Conservation (phyloP, 768 basidiomycete species). For the Tricholoma matsutake region DNA sequence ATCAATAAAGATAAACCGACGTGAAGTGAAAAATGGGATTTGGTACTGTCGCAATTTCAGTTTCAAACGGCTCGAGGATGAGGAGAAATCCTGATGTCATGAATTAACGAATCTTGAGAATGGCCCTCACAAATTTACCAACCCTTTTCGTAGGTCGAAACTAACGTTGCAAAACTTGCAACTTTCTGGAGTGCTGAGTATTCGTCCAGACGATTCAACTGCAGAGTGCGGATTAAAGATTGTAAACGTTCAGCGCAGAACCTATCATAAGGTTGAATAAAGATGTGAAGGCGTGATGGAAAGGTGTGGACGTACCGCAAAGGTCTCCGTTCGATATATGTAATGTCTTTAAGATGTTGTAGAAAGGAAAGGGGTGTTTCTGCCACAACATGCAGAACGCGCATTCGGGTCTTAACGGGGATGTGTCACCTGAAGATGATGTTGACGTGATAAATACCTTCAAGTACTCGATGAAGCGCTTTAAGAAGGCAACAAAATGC, state of each 20-base stretch:
- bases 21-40: conserved; percentile 99
- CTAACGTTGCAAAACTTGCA: conserved; percentile 92
- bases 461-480: conserved; percentile 97
- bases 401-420: conserved; percentile 82
- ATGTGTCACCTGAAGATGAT: not conserved
- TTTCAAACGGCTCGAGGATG: conserved; percentile 97
- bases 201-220: conserved; percentile 88
- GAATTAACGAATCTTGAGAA: conserved; percentile 1
- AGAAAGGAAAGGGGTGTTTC: conserved; percentile 97
- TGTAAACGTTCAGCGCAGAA: conserved; percentile 97
- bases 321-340: conserved; percentile 94
- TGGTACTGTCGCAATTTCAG: conserved; percentile 96
- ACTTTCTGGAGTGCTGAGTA: conserved; percentile 91
- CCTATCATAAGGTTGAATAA: conserved; percentile 36
- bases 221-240: conserved; percentile 89
- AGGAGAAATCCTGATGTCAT: conserved; percentile 77
- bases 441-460: conserved; percentile 53
- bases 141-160: conserved; percentile 98
- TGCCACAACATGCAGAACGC: conserved; percentile 98
- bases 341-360: conserved; percentile 98
- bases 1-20: conserved; percentile 38
- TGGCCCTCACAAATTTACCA: conserved; percentile 11
- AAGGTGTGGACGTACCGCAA: conserved; percentile 59
- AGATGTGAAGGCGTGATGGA: not conserved
- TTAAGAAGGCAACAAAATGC: conserved; percentile 97